These are phyloP conservation scores for Aegilops bicornis DNA, from an alignment of 176 grass and related monocot species.

Conservation along the genomic window DNA sequence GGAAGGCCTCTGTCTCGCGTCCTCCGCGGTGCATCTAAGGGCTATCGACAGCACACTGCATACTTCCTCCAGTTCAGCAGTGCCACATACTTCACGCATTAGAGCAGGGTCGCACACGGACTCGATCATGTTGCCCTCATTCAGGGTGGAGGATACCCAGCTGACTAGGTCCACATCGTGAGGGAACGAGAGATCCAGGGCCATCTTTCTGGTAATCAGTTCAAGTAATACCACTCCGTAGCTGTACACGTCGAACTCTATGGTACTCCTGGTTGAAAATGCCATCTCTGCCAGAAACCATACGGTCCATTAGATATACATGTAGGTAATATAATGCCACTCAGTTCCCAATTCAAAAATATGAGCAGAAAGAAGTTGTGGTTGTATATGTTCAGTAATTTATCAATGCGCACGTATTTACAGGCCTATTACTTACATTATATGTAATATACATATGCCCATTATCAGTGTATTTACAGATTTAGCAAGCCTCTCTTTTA, in stretches of 20 bases:
- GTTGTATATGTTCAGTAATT: too few species aligned
- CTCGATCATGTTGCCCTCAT: constrained; percentile 38
- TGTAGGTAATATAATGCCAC: neutral
- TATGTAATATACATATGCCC: neutral
- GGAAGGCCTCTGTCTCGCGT: constrained; percentile 41
- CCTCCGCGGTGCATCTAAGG: constrained; percentile 44
- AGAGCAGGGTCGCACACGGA: constrained; percentile 48
- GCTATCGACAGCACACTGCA: constrained; percentile 50
- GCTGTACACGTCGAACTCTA: constrained; percentile 70
- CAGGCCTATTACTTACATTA: neutral
- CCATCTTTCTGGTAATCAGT: constrained; percentile 66
- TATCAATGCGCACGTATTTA: neutral
- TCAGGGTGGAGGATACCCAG: constrained; percentile 47
- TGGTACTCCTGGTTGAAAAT: constrained; percentile 53
- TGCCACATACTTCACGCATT: constrained; percentile 43
- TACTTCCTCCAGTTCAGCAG: constrained; percentile 48
- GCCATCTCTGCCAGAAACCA: constrained; percentile 51
- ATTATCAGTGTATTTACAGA: neutral
- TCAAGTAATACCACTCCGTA: constrained; percentile 84
- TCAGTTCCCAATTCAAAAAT: neutral
- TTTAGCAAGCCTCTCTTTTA: neutral
- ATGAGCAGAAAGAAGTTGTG: too few species aligned
- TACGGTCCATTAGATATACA: neutral
- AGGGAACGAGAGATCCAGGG: constrained; percentile 48
- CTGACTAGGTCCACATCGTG: constrained; percentile 46